Conservation (phyloP, 768 basidiomycete genomes). For the Suillus lakei region DNA sequence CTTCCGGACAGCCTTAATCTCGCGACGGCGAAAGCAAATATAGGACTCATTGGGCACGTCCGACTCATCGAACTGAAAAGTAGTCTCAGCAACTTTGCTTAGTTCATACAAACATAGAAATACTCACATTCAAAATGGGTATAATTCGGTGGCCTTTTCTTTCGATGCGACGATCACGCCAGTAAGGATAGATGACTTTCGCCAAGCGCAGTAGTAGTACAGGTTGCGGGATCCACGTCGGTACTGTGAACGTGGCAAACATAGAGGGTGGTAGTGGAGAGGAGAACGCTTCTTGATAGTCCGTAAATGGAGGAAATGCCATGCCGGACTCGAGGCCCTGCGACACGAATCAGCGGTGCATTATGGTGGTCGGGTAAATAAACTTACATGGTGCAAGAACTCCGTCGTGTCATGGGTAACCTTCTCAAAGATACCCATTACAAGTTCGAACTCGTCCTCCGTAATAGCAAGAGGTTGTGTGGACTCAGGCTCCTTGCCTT, state of each 20-base stretch:
- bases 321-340: slow-evolving; percentile 70
- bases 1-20: slow-evolving; percentile 93
- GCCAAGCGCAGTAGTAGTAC: slow-evolving; percentile 69
- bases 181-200: slow-evolving; percentile 81
- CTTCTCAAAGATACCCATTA: slow-evolving; percentile 95
- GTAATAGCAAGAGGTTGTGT: slow-evolving; percentile 67
- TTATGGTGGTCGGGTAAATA: not conserved
- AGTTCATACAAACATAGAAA: not conserved
- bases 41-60: slow-evolving; percentile 93
- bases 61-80: slow-evolving; percentile 78
- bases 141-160: slow-evolving; percentile 86
- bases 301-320: slow-evolving; percentile 72
- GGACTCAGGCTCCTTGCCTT: slow-evolving; percentile 82
- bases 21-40: slow-evolving; percentile 94
- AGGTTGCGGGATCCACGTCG: slow-evolving; percentile 71
- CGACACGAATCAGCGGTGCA: slow-evolving; percentile 9
- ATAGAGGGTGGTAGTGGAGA: slow-evolving; percentile 58
- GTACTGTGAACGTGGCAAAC: slow-evolving; percentile 72
- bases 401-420: slow-evolving; percentile 89
- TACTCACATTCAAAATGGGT: slow-evolving; percentile 82
- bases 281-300: slow-evolving; percentile 74
- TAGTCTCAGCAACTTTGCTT: slow-evolving; percentile 3
- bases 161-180: slow-evolving; percentile 84
- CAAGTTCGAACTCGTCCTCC: slow-evolving; percentile 93
- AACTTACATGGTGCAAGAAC: slow-evolving; percentile 83